Base-by-base conservation (phyloP, 2,329 filamentous ascomycete genomes). In the Colletotrichum spinosum region DNA sequence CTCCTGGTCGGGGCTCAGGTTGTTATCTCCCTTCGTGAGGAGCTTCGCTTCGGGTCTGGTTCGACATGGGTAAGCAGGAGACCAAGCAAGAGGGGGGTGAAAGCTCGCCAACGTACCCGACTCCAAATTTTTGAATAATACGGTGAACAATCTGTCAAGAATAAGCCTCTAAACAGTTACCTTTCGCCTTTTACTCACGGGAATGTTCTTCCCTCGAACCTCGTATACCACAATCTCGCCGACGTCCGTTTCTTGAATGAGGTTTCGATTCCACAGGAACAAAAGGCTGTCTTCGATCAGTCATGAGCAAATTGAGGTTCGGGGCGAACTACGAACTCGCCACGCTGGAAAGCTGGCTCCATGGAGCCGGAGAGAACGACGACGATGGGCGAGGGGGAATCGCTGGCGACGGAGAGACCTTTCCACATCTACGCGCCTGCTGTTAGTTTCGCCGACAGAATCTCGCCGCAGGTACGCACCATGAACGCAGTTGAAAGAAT, bases 1-100 rank as follows among this genome's bases (percentile, higher is more conserved):
- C 25, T 25, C 25, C 25, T 25, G 25, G 4, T 25, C 25, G 25
- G 25, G 25, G 25, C 25, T 25, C 25, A 25, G 25, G 77, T 99
- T 99, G 84, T 98, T 99, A 81, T 99, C 96, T 70, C 96, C 96
- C 81, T 99, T 99, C 39, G 96, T 99, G 61, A 99, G 87, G 17
- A 99, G 87, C 74, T 93, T 83, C n/a, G 88, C 87, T 55, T 83
- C 77, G 8, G 83, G 79, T 33, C 86, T 88, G 67, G 49, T n/a
- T 5, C 33, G 17, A 35, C 12, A 41, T 8, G 11, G 34, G 9
- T 10, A n/a, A 25, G 55, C 41, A 41, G 13, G 38, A 50, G 44
- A 10, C 13, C 42, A 9, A 15, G 13, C 44, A 8, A 25, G 15
- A 17, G 15, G 15, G 15, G 44, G 9, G 25, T 5, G 25, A n/a